Percentiles rank a stretch among this genome's conserved stretches.
Conservation (phyloP, 2,329 filamentous ascomycete species). For the Ascochyta pisi region DNA sequence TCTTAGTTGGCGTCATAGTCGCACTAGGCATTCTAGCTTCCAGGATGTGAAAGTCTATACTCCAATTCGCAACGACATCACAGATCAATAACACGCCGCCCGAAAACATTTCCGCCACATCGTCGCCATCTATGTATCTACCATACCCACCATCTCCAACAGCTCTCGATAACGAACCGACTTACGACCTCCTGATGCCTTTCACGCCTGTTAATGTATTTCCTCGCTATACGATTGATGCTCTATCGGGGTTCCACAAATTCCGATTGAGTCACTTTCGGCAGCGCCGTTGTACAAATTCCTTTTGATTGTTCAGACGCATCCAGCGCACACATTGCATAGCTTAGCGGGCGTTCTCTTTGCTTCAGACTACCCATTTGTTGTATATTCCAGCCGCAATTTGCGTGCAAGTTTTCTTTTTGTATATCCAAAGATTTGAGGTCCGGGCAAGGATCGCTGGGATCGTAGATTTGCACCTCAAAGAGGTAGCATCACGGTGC, state of each 20-base stretch:
- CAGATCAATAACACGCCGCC: constrained; percentile 6
- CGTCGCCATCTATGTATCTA: constrained; percentile 4
- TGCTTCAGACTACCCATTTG: constrained; percentile 19
- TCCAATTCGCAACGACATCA: constrained; percentile 9
- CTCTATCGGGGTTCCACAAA: constrained; percentile 26
- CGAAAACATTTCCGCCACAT: constrained; percentile 5
- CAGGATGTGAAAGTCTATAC: constrained; percentile 34
- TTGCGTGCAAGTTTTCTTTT: constrained; percentile 10
- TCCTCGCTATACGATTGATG: constrained; percentile 15
- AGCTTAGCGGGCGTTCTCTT: constrained; percentile 45
- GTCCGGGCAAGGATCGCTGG: constrained; percentile 5
- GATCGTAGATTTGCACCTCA: constrained; percentile 8
- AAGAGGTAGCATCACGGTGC: constrained; percentile 9
- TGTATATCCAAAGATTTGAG: constrained; percentile 14
- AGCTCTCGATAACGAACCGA: constrained; percentile 30
- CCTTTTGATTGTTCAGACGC: constrained; percentile 21
- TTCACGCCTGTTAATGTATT: constrained; percentile 18
- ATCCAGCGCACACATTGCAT: constrained; percentile 32
- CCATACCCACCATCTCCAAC: constrained; percentile 12
- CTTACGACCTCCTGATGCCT: constrained; percentile 20
- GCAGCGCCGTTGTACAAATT: constrained; percentile 34
- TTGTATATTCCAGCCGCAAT: constrained; percentile 17
- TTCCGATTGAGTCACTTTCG: constrained; percentile 31
- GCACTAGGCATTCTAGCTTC: constrained; percentile 47
- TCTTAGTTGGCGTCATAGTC: constrained; percentile 16